Conservation (phyloP, 352 stramenopile genomes). For the Pythium grandisporangium region DNA sequence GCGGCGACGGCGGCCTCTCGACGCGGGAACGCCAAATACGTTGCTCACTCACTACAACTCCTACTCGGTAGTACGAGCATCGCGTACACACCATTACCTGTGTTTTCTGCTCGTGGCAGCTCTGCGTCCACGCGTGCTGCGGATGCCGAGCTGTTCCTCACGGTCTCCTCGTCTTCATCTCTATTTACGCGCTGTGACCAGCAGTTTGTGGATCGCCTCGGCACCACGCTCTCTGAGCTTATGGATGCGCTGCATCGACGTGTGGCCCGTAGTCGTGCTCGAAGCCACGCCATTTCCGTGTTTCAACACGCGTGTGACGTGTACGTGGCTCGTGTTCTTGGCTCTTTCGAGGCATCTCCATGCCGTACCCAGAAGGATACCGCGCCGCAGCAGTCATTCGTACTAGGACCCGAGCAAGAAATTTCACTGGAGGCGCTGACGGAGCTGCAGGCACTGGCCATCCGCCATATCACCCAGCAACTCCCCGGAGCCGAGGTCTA, state of each 20-base stretch:
- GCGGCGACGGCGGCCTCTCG: too few species aligned
- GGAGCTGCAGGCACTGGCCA: conserved; percentile 19
- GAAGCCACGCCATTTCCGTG: conserved; percentile 15
- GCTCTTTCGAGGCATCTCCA: too few species aligned
- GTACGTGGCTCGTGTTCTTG: conserved; percentile 1
- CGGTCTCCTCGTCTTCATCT: conserved; percentile 21
- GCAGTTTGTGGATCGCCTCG: conserved; percentile 35
- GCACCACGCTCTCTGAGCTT: conserved; percentile 18
- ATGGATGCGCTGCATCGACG: conserved; percentile 22
- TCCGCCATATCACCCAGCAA: conserved; percentile 22
- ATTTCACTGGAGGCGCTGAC: conserved; percentile 25
- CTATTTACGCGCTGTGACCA: conserved; percentile 39
- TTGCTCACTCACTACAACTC: conserved; percentile 20
- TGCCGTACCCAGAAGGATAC: too few species aligned
- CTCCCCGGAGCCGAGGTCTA: conserved; percentile 43
- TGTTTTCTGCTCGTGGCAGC: conserved; percentile 9
- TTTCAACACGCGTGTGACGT: conserved; percentile 22
- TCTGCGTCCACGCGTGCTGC: too few species aligned
- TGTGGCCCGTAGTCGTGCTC: conserved; percentile 27
- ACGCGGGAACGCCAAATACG: conserved; percentile 47
- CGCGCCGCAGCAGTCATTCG: background rate
- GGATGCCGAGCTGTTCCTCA: conserved; percentile 42
- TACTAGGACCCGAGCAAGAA: conserved; percentile 27
- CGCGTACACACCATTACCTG: conserved; percentile 18
- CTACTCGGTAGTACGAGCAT: conserved; percentile 23